phyloP scores from a whole-genome alignment of 2,329 filamentous ascomycete genomes.

The Chaetomium sp. region DNA sequence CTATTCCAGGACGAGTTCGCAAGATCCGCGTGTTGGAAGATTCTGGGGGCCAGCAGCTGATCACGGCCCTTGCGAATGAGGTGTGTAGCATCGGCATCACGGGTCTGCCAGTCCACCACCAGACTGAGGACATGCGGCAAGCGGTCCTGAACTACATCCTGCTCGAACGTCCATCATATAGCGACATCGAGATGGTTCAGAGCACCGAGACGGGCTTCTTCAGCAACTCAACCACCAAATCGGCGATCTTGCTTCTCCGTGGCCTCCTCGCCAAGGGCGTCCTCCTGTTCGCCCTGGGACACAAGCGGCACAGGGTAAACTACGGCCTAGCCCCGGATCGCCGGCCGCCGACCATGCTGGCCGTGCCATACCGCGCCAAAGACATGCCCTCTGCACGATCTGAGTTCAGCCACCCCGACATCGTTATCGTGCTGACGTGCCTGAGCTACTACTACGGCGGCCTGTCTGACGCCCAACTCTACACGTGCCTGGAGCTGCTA shows the following conservation, averaged over 20 bases:
- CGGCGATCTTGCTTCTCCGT: conserved; percentile 50
- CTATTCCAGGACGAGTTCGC: conserved; percentile 40
- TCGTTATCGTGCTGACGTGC: conserved; percentile 58
- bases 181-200: conserved; percentile 35
- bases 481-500: conserved; percentile 43
- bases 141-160: conserved; percentile 35
- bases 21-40: conserved; percentile 41
- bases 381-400: conserved; percentile 55
- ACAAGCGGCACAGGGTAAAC: conserved; percentile 61
- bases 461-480: conserved; percentile 42
- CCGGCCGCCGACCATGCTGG: conserved; percentile 38
- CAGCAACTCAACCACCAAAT: conserved; percentile 27
- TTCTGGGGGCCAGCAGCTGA: conserved; percentile 26
- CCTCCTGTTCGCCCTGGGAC: conserved; percentile 51
- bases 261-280: conserved; percentile 57
- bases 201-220: no score
- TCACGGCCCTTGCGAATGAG: conserved; percentile 30
- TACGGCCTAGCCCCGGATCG: conserved; percentile 53
- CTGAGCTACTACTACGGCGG: conserved; percentile 62
- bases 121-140: conserved; percentile 27
- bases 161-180: conserved; percentile 19
- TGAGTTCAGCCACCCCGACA: conserved; percentile 63
- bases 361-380: conserved; percentile 58
- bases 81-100: conserved; percentile 40
- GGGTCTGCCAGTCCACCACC: conserved; percentile 37